Evolutionary conservation across 2,329 filamentous ascomycete species (phyloP).

Genomic region (Madurella fahalii): DNA sequence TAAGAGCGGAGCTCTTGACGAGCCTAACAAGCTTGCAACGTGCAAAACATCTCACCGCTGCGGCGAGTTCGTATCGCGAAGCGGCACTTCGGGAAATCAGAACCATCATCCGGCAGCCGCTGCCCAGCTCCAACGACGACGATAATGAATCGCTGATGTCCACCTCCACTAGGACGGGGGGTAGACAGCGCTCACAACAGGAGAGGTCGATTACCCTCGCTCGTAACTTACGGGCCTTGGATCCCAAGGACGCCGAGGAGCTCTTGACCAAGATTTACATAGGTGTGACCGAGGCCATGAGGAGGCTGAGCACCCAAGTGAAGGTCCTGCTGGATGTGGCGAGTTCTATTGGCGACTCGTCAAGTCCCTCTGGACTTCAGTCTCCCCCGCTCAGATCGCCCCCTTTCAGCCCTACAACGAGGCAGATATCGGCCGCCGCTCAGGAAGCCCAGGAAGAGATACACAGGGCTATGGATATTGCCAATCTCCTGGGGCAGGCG

Average conservation of each 20-base stretch:
- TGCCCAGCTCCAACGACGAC: slow-evolving; percentile 91
- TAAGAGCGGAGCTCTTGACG: slow-evolving; percentile 66
- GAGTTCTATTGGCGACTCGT: slow-evolving; percentile 57
- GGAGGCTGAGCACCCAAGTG: slow-evolving; percentile 82
- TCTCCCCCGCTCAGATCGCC: slow-evolving; percentile 51
- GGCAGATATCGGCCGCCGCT: slow-evolving; percentile 34
- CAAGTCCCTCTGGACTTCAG: slow-evolving; percentile 37
- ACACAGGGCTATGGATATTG: slow-evolving; percentile 71
- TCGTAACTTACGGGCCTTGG: slow-evolving; percentile 79
- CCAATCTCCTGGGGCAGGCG: slow-evolving; percentile 71
- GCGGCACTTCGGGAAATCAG: slow-evolving; percentile 82
- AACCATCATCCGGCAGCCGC: slow-evolving; percentile 72
- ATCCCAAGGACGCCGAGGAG: slow-evolving; percentile 77
- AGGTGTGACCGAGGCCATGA: slow-evolving; percentile 78
- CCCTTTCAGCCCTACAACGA: slow-evolving; percentile 46
- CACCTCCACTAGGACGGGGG: slow-evolving; percentile 68
- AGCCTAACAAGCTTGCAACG: slow-evolving; percentile 76
- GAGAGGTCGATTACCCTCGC: slow-evolving; percentile 88
- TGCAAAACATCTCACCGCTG: slow-evolving; percentile 73
- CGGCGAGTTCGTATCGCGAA: slow-evolving; percentile 80
- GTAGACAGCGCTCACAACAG: slow-evolving; percentile 68
- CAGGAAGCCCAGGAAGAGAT: slow-evolving; percentile 67
- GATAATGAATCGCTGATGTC: slow-evolving; percentile 89
- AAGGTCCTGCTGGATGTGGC: slow-evolving; percentile 95
- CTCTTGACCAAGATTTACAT: slow-evolving; percentile 81